A percentile compares a stretch with the other conserved stretches of the same genome.
Evolutionary conservation across 106 monocot genomes (phyloP).

Genomic region (Dioscorea zingiberensis): DNA sequence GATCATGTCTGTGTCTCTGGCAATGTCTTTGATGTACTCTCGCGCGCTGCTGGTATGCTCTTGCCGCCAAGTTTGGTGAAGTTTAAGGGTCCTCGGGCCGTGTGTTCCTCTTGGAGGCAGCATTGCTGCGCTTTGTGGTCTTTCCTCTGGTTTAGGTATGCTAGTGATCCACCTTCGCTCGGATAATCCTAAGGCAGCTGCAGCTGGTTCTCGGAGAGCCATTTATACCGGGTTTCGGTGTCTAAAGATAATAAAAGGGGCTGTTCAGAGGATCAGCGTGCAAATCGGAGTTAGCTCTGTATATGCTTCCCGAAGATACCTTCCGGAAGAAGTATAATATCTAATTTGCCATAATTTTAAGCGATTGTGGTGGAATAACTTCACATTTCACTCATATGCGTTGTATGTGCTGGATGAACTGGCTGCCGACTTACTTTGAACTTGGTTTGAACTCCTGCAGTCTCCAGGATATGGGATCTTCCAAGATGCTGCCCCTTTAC

Average conservation of each 20-base stretch:
- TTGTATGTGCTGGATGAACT: conserved; percentile 95
- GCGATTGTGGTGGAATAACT: conserved; percentile 90
- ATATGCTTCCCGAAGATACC: conserved; percentile 49
- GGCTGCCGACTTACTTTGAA: conserved; percentile 92
- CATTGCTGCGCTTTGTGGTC: conserved; percentile 69
- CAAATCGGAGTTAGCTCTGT: conserved; percentile 21
- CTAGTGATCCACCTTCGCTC: conserved; percentile 66
- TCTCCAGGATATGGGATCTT: conserved; percentile 94
- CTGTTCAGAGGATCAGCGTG: conserved; percentile 14
- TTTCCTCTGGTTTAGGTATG: conserved; percentile 62
- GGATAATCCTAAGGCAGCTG: conserved; percentile 30
- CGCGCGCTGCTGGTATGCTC: conserved; percentile 83
- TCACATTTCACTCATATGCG: conserved; percentile 95
- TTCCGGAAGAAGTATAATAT: conserved; percentile 71
- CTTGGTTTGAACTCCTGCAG: conserved; percentile 71
- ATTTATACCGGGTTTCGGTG: conserved; percentile 41
- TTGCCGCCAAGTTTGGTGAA: conserved; percentile 69
- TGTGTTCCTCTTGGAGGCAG: conserved; percentile 80
- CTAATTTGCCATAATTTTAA: conserved; percentile 78
- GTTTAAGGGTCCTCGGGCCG: conserved; percentile 55
- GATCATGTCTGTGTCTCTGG: conserved; percentile 86
- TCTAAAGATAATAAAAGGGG: conserved; percentile 25
- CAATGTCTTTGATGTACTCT: conserved; percentile 91
- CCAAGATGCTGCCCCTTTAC: conserved; percentile 92
- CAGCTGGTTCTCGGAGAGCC: conserved; percentile 44